Evolutionary conservation across 2,329 filamentous ascomycete genomes (phyloP).

Genomic region (Venturia oleaginea): DNA sequence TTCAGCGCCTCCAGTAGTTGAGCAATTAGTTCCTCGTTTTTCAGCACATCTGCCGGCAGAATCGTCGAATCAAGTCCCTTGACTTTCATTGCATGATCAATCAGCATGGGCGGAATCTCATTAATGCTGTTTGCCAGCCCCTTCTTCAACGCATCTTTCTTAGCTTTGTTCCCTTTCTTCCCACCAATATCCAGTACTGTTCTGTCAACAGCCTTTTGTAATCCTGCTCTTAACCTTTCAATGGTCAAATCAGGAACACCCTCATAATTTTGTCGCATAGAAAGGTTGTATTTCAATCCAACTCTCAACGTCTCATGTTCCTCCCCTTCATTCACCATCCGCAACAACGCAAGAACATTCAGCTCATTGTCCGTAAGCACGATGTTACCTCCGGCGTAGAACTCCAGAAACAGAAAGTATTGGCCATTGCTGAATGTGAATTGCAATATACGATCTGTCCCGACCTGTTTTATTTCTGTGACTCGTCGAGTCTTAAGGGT

Average conservation of each 20-base stretch:
- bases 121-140: slow-evolving; percentile 76
- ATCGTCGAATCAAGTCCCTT: slow-evolving; percentile 59
- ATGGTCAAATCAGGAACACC: slow-evolving; percentile 67
- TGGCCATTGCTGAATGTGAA: slow-evolving; percentile 86
- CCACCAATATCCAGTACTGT: slow-evolving; percentile 38
- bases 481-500: slow-evolving; percentile 78
- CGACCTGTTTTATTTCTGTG: slow-evolving; percentile 73
- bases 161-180: slow-evolving; percentile 65
- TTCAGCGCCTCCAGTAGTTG: slow-evolving; percentile 59
- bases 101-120: slow-evolving; percentile 76
- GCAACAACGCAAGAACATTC: slow-evolving; percentile 71
- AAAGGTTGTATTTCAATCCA: slow-evolving; percentile 69
- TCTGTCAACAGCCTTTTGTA: slow-evolving; percentile 57
- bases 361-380: slow-evolving; percentile 80
- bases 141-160: slow-evolving; percentile 66
- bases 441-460: slow-evolving; percentile 88
- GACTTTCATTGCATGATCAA: slow-evolving; percentile 73
- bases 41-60: slow-evolving; percentile 61
- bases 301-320: slow-evolving; percentile 76
- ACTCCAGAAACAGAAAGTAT: slow-evolving; percentile 83
- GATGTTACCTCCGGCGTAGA: slow-evolving; percentile 92
- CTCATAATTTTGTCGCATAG: slow-evolving; percentile 73
- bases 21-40: slow-evolving; percentile 54
- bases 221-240: slow-evolving; percentile 59
- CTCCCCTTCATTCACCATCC: slow-evolving; percentile 70